A percentile compares a stretch with the other conserved stretches of the same genome.
These are phyloP conservation scores for Curvularia sp. DNA, from an alignment of 2,329 filamentous ascomycete genomes.

Conservation along the genomic window DNA sequence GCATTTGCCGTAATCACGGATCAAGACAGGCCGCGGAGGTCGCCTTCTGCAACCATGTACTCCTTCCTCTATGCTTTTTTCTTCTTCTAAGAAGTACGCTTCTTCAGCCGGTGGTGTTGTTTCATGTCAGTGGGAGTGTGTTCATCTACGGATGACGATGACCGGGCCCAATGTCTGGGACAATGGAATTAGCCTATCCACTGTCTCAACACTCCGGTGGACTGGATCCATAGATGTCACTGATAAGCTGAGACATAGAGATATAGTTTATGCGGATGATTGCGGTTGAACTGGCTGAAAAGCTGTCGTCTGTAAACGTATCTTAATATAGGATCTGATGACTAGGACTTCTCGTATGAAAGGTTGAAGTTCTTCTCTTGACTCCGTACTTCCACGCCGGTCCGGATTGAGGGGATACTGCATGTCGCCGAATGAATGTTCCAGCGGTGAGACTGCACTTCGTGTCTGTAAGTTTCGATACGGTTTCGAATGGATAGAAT, in stretches of 20 bases:
- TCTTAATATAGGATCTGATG: not conserved
- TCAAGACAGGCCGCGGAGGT: not conserved
- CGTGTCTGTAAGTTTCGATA: slow-evolving; percentile 1
- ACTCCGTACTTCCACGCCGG: not conserved
- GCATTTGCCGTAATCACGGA: not conserved
- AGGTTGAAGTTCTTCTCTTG: not conserved
- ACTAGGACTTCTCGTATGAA: not conserved
- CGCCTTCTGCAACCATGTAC: not conserved
- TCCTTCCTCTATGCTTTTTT: not conserved
- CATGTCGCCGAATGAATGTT: not conserved
- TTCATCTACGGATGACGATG: not conserved
- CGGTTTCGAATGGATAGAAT: not conserved
- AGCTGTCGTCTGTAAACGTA: not conserved
- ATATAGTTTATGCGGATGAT: not conserved
- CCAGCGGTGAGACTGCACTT: not conserved
- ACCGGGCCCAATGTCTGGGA: not conserved
- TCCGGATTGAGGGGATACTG: not conserved
- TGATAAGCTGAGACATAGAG: not conserved
- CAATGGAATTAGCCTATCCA: not conserved
- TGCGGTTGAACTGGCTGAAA: not conserved
- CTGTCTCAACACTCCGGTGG: not conserved
- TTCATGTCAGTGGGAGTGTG: not conserved
- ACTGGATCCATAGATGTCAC: not conserved
- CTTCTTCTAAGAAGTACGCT: not conserved
- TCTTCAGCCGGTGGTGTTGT: not conserved